A percentile compares a stretch with the other conserved stretches of the same genome.
Evolutionary conservation across 345 rosid genomes (phyloP).

Genomic region (Gossypium australe): DNA sequence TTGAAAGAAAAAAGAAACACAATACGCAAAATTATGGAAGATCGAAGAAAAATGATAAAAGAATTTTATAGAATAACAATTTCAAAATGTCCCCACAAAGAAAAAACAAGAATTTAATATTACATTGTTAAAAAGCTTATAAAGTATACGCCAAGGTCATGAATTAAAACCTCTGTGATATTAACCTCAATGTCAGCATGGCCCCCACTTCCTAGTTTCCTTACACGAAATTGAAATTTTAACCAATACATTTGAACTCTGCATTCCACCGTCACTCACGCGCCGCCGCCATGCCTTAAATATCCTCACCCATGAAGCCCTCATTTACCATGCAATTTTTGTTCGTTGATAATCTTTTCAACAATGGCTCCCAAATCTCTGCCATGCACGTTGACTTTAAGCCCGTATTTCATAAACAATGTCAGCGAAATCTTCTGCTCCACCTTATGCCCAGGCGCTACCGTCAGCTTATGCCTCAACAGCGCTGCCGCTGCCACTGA

Average conservation of each 20-base stretch:
- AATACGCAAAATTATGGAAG: not conserved
- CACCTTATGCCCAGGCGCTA: conserved; percentile 70
- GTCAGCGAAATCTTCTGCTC: conserved; percentile 98
- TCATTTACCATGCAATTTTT: conserved; percentile 19
- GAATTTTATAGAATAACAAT: conserved; percentile 13
- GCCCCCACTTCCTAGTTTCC: not conserved
- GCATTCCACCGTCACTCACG: not conserved
- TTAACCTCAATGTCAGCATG: not conserved
- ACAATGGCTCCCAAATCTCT: conserved; percentile 49
- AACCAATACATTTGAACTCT: not conserved
- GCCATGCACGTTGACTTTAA: conserved; percentile 51
- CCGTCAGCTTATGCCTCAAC: conserved; percentile 59
- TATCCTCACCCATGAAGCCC: not conserved
- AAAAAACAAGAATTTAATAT: not conserved
- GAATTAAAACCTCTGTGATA: not conserved
- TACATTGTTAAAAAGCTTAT: not conserved
- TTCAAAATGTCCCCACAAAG: not conserved
- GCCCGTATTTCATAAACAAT: conserved; percentile 84
- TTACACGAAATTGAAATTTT: not conserved
- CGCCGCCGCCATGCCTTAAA: conserved; percentile 11
- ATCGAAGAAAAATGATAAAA: conserved; percentile 7
- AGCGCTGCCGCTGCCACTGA: conserved; percentile 79
- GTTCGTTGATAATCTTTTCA: conserved; percentile 20
- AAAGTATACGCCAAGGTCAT: not conserved
- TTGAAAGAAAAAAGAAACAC: too few relatives aligned